phyloP scores from a whole-genome alignment of 257 asterid species.

The Cynanchum wilfordii region DNA sequence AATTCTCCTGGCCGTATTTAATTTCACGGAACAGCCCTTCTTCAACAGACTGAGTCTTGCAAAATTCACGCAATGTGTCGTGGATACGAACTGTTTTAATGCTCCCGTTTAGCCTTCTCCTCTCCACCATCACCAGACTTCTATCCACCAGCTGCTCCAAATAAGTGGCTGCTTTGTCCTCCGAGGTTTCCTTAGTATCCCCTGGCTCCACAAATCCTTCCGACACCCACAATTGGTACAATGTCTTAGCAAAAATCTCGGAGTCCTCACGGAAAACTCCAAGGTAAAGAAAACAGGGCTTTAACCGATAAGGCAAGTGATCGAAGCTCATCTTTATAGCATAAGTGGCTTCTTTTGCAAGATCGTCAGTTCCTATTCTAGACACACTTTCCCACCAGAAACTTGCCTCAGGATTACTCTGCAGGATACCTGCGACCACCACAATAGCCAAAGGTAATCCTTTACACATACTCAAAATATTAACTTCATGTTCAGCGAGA shows the following conservation, averaged over 20 bases:
- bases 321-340: slow-evolving; percentile 15
- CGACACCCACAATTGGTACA: slow-evolving; percentile 20
- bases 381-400: slow-evolving; percentile 21
- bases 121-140: slow-evolving; percentile 21
- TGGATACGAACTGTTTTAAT: slow-evolving; percentile 23
- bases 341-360: background rate
- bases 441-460: slow-evolving; percentile 50
- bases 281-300: slow-evolving; percentile 22
- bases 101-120: slow-evolving; percentile 8
- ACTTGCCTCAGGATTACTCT: background rate
- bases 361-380: slow-evolving; percentile 10
- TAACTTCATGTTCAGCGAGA: slow-evolving; percentile 11
- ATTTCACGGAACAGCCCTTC: slow-evolving; percentile 19
- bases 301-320: slow-evolving; percentile 11
- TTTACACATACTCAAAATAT: slow-evolving; percentile 17
- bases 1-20: background rate
- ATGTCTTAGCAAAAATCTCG: slow-evolving; percentile 12
- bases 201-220: slow-evolving; percentile 18
- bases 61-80: slow-evolving; percentile 24
- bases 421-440: slow-evolving; percentile 44
- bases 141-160: slow-evolving; percentile 16
- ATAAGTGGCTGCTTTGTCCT: slow-evolving; percentile 17
- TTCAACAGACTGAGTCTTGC: slow-evolving; percentile 10
- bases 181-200: background rate
- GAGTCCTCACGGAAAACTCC: slow-evolving; percentile 23